A percentile compares a stretch with the other conserved stretches of the same genome.
Evolutionary conservation across 257 asterid genomes (phyloP).

Genomic region (Petunia secreta): DNA sequence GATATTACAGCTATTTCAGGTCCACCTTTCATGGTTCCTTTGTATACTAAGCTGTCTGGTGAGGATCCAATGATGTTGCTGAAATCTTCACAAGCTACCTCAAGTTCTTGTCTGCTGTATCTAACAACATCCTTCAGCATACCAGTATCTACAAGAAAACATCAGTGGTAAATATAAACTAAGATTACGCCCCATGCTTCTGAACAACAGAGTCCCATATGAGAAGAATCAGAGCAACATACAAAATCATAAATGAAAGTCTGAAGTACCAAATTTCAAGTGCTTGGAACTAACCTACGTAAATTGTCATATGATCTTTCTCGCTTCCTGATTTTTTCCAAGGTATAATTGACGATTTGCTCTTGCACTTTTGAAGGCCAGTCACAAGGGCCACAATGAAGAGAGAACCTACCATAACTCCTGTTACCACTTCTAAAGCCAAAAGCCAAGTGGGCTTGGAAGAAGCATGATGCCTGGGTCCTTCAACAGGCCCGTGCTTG

Average conservation of each 20-base stretch:
- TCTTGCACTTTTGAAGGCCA: constrained; percentile 63
- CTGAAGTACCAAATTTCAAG: background rate
- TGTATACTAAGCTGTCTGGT: constrained; percentile 75
- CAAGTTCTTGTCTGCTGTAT: constrained; percentile 86
- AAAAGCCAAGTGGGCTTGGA: constrained; percentile 81
- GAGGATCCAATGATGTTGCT: constrained; percentile 95
- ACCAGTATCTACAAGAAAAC: constrained; percentile 61
- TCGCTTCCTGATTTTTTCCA: constrained; percentile 87
- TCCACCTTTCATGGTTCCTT: constrained; percentile 85
- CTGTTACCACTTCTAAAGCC: constrained; percentile 75
- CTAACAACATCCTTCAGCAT: constrained; percentile 62
- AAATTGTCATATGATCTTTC: constrained; percentile 63
- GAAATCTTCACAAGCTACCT: constrained; percentile 97
- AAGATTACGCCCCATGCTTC: background rate
- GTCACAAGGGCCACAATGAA: constrained; percentile 63
- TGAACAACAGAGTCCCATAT: background rate
- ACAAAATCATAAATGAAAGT: background rate
- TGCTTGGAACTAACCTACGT: constrained; percentile 60
- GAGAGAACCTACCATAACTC: constrained; percentile 68
- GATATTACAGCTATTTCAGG: constrained; percentile 89
- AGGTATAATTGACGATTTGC: constrained; percentile 68
- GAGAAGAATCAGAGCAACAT: background rate
- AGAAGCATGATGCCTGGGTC: constrained; percentile 48
- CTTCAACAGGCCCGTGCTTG: constrained; percentile 50
- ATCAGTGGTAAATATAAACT: background rate